phyloP scores from a whole-genome alignment of 139 green algal species.

The Limnomonas spitsbergensis region DNA sequence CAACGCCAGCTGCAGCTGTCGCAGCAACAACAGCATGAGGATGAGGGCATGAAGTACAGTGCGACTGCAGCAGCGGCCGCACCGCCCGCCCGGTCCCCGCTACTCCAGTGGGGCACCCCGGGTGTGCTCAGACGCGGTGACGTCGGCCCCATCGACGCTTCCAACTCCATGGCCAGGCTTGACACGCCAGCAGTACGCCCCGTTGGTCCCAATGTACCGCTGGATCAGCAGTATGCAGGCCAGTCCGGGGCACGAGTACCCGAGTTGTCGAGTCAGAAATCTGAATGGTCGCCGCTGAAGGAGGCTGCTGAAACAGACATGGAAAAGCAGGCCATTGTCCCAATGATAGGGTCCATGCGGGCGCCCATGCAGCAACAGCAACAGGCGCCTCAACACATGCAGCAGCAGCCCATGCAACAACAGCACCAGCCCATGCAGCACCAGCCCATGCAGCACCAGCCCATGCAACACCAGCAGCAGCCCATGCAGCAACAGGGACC shows the following conservation, averaged over 20 bases:
- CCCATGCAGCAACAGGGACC: not conserved
- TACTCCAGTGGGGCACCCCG: not conserved
- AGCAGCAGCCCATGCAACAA: not conserved
- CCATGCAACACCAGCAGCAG: slow-evolving; percentile 9
- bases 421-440: slow-evolving; percentile 3
- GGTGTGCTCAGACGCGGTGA: not conserved
- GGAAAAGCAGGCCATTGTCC: not conserved
- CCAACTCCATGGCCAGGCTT: not conserved
- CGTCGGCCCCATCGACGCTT: not conserved
- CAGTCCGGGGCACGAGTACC: too few relatives aligned
- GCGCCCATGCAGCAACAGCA: not conserved
- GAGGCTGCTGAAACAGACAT: not conserved
- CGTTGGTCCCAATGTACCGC: not conserved
- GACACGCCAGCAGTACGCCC: not conserved
- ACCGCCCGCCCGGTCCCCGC: not conserved
- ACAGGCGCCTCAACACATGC: not conserved
- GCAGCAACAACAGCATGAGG: too few relatives aligned
- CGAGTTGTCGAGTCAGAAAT: too few relatives aligned
- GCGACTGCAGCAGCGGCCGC: not conserved
- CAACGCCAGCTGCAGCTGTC: not conserved
- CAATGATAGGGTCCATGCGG: not conserved
- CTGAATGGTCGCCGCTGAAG: not conserved
- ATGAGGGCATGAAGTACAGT: not conserved
- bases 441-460: not conserved
- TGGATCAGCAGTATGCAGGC: not conserved